Evolutionary conservation across 2,329 filamentous ascomycete species (phyloP), one percentile per base, ranked within the genome.

Genomic region (Claviceps cyperi): DNA sequence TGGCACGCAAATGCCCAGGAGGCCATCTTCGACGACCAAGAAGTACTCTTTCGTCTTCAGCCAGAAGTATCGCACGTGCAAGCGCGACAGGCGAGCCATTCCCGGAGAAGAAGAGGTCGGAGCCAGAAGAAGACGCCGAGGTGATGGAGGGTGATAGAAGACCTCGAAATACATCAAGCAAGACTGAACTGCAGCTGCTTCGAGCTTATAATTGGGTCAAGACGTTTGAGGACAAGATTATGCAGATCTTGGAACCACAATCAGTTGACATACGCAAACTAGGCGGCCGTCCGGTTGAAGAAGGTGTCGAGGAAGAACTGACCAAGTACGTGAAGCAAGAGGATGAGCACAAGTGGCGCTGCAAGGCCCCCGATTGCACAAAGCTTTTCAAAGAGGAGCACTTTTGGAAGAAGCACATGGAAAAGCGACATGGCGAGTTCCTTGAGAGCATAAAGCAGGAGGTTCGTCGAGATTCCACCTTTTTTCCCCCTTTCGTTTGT

Each of bases 181-280:
- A 94, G 70, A 81, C 82, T 4, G 89, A 95, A 60, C 88, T 94
- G 64, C 92, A 97, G 63, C 78, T 97, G 14, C 86, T 94, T 60
- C 84, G 90, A 51, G 92, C 92, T 0, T 97, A 89, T 70, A 98
- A 97, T 62, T 98, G 94, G 92, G 94, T 98, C 53, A 94, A 86
- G 71, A 97, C 92, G 0, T 98, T 95, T 60, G 92, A 98, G 63
- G 92, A 98, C 62, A 98, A 98, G 70, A 77, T 98, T 48, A 73
- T 87, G 63, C 90, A 96, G 64, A 85, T 97, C 45, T 75, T 98
- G 14, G 91, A 97, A 57, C 92, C 92, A 0, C 86, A 92, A 50
- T 81, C 83, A 47, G 85, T 86, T 22, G 89, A 97, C 61, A 73
- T 97, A 41, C 82, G 82, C 64, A 97, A 96, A 69, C 77, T 97